Percentiles rank a stretch among this genome's conserved stretches.
These are phyloP conservation scores for Rubia peregrina DNA, from an alignment of 305 asterid species.

Conservation along the genomic window DNA sequence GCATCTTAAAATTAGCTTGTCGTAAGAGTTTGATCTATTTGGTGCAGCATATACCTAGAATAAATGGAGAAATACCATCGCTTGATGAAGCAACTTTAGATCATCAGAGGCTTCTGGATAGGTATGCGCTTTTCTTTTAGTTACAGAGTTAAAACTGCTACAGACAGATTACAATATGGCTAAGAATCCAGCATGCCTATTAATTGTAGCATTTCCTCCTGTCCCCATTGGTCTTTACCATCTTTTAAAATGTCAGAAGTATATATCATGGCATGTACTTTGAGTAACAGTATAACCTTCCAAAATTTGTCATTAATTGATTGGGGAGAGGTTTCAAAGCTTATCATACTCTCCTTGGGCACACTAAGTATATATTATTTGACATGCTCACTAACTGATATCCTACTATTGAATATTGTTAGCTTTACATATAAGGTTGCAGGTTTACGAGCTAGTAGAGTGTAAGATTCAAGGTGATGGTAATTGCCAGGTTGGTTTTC, in stretches of 20 bases:
- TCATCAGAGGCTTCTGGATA: conserved; percentile 87
- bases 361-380: conserved; percentile 3
- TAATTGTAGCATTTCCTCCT: not conserved
- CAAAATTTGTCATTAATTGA: not conserved
- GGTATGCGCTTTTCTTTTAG: conserved; percentile 37
- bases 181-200: not conserved
- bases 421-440: conserved; percentile 49
- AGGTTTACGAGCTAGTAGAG: conserved; percentile 73
- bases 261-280: not conserved
- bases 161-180: not conserved
- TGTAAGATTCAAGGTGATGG: conserved; percentile 92
- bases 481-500: conserved; percentile 77
- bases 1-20: conserved; percentile 1
- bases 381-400: not conserved
- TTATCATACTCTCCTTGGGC: not conserved
- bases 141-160: not conserved
- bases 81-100: conserved; percentile 82
- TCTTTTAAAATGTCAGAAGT: not conserved
- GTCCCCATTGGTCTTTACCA: not conserved
- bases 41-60: conserved; percentile 85
- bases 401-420: conserved; percentile 24
- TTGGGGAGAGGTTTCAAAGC: not conserved
- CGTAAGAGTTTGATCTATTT: conserved; percentile 10
- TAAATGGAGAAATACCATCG: conserved; percentile 90
- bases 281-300: not conserved